These are phyloP conservation scores for Halenospora varia DNA, from an alignment of 495 filamentous ascomycete species.

Conservation along the genomic window DNA sequence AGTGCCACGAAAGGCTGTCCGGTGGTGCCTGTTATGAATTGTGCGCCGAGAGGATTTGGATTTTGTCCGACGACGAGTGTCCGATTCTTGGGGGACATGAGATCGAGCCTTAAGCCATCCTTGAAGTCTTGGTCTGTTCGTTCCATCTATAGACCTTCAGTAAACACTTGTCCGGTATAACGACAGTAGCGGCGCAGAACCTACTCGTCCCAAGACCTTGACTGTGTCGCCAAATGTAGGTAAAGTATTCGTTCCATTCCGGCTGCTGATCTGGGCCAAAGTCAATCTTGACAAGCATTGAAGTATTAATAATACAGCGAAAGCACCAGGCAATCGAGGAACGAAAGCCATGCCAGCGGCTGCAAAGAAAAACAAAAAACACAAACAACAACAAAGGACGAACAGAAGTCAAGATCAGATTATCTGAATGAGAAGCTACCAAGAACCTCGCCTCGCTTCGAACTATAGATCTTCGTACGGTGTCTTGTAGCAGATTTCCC, in stretches of 20 bases:
- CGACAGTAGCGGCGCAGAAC: background rate
- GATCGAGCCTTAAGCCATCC: constrained; percentile 18
- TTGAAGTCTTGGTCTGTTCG: constrained; percentile 21
- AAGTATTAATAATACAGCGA: constrained; percentile 7
- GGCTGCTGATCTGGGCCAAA: constrained; percentile 10
- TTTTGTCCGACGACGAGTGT: constrained; percentile 19
- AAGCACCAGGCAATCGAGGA: constrained; percentile 7
- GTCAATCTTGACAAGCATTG: constrained; percentile 1
- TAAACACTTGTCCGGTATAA: background rate
- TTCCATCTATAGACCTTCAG: constrained; percentile 14
- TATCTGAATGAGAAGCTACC: background rate
- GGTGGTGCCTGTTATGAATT: constrained; percentile 15
- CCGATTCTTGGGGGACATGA: constrained; percentile 18
- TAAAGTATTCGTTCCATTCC: constrained; percentile 7
- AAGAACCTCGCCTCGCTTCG: background rate
- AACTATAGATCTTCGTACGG: background rate
- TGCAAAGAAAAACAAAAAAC: background rate
- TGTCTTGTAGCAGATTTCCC: background rate
- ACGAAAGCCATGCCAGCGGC: constrained; percentile 15
- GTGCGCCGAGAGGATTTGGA: constrained; percentile 10
- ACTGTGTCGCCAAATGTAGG: constrained; percentile 17
- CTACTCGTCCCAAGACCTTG: constrained; percentile 11
- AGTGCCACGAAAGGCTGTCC: constrained; percentile 17
- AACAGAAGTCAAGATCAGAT: background rate
- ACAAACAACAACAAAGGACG: background rate